Base-by-base conservation (phyloP, 2,329 filamentous ascomycete genomes). In the Huntiella savannae region DNA sequence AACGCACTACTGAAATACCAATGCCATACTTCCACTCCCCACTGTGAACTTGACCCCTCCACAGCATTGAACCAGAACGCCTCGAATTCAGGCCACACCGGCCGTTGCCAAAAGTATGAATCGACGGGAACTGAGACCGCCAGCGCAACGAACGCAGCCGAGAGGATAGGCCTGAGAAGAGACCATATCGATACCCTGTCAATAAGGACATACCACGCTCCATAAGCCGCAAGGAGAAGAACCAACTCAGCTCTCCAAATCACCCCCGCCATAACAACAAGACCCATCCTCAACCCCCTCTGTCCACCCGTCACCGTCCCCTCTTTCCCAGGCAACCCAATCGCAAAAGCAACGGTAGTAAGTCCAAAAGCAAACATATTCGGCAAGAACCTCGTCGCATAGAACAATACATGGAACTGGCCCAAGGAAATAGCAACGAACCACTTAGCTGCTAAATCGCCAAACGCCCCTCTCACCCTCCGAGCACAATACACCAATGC, bases 281-380 rank as follows among this genome's bases (percentile, higher is more conserved):
- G 66, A 51, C 75, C 77, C 16, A 95, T 67, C 34, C 79, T 74
- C 28, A 84, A 60, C 40, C 75, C 73, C 41, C 76, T 71, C 40
- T 73, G 69, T 43, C 59, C 53, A n/a, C 45, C 28, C 8, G 54
- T 52, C 3, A 54, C 51, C 10, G 16, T 59, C 55, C 2, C 59
- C 52, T 12, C 54, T 51, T 0, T 54, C 38, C 33, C 57, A 52
- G 32, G 64, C 59, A 70, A 56, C 13, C 68, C 60, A 40, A 64
- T 68, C 41, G 63, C 69, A 43, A 71, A 65, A 5, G 82, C 78
- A 39, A 82, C 57, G 1, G 79, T 86, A 47, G 79, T 84, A 49
- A 95, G 64, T 7, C 77, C 75, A 64, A 96, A 91, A 15, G 91
- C 87, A 62, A 95, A 93, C 81, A 92, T 94, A 59, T 98, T 98